Evolutionary conservation across 768 basidiomycete species (phyloP).

Genomic region (Leucosporidium creatinivorum): DNA sequence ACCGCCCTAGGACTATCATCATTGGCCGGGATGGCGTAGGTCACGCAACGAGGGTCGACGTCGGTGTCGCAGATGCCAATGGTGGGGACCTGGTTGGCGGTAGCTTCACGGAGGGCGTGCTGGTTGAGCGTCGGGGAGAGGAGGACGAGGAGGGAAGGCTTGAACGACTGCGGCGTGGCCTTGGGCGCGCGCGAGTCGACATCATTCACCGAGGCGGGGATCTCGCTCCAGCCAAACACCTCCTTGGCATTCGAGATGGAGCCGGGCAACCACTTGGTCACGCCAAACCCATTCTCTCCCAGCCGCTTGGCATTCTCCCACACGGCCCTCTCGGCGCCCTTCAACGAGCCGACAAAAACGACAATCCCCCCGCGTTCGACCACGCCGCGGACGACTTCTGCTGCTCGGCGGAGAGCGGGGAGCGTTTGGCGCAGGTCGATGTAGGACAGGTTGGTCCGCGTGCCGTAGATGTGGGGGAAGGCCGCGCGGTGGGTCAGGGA

Average conservation of each 20-base stretch:
- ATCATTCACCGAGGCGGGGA: slow-evolving; percentile 7
- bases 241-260: slow-evolving; percentile 78
- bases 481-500: slow-evolving; percentile 78
- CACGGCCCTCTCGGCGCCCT: slow-evolving; percentile 45
- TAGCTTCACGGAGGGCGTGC: slow-evolving; percentile 84
- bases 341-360: slow-evolving; percentile 65
- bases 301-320: slow-evolving; percentile 67
- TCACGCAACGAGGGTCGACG: slow-evolving; percentile 88
- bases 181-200: not conserved
- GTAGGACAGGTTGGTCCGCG: slow-evolving; percentile 69
- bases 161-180: slow-evolving; percentile 50
- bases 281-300: slow-evolving; percentile 70
- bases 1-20: slow-evolving; percentile 87
- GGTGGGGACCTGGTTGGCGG: slow-evolving; percentile 80
- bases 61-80: slow-evolving; percentile 92
- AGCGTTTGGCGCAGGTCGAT: slow-evolving; percentile 93
- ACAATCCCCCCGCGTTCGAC: slow-evolving; percentile 73
- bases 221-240: slow-evolving; percentile 53
- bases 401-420: slow-evolving; percentile 81
- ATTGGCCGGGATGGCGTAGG: slow-evolving; percentile 98
- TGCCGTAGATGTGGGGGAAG: slow-evolving; percentile 84
- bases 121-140: slow-evolving; percentile 77
- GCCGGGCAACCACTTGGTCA: slow-evolving; percentile 88
- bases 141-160: slow-evolving; percentile 82
- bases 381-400: slow-evolving; percentile 73